Percentiles rank a stretch among this genome's conserved stretches.
Conservation (phyloP, 805 yeast species). For the Candida parachauliodes region DNA sequence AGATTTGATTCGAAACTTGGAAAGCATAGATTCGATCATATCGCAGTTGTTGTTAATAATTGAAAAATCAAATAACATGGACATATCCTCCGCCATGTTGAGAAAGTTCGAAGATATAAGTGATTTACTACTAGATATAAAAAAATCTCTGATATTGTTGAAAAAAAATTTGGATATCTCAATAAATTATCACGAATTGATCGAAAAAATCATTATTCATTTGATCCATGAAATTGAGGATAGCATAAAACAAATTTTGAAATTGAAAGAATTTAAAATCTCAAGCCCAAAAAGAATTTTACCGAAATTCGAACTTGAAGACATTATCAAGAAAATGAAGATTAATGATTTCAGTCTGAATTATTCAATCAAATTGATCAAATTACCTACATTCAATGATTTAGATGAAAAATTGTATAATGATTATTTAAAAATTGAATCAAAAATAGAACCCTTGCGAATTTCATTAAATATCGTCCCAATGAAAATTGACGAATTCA, state of each 20-base stretch:
- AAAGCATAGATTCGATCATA: conserved; percentile 23
- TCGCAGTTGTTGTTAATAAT: conserved; percentile 17
- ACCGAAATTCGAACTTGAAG: conserved; percentile 17
- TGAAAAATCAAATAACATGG: conserved; percentile 12
- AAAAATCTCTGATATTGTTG: conserved; percentile 16
- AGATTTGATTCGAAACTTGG: conserved; percentile 17
- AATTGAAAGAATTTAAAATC: conserved; percentile 16
- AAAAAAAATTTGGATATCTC: conserved; percentile 26
- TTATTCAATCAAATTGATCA: conserved; percentile 16
- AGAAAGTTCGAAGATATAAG: conserved; percentile 24
- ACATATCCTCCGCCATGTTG: conserved; percentile 12
- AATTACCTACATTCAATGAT: conserved; percentile 29
- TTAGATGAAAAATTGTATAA: conserved; percentile 33
- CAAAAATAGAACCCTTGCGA: conserved; percentile 46
- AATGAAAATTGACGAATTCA: conserved; percentile 43
- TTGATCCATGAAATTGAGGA: conserved; percentile 24
- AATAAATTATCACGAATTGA: conserved; percentile 24
- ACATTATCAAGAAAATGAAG: conserved; percentile 21
- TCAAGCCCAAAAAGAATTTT: conserved; percentile 16
- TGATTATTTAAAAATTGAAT: conserved; percentile 39
- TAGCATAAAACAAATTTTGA: conserved; percentile 17
- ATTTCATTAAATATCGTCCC: conserved; percentile 54
- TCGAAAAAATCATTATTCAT: conserved; percentile 19
- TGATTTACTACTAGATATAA: conserved; percentile 24
- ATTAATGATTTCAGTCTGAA: conserved; percentile 15